Percentiles rank a stretch among this genome's conserved stretches.
phyloP scores from a whole-genome alignment of 345 rosid genomes.

The Turritis glabra region DNA sequence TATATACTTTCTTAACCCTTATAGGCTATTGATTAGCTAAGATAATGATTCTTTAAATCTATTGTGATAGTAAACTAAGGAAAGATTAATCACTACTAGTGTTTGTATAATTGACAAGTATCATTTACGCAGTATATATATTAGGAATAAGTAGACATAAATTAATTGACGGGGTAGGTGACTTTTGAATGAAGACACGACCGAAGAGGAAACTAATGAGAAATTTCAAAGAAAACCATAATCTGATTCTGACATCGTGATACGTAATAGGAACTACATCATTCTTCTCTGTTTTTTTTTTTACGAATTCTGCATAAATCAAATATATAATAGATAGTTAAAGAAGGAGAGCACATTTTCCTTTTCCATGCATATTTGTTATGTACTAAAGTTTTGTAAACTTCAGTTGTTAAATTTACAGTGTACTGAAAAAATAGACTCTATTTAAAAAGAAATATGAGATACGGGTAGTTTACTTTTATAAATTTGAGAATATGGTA shows the following conservation, averaged over 20 bases:
- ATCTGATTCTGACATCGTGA: conserved; percentile 7
- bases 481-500: too few species aligned
- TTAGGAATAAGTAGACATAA: conserved; percentile 10
- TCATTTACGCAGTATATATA: background rate
- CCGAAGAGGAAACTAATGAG: conserved; percentile 17
- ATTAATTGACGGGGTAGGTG: conserved; percentile 23
- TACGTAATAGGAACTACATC: background rate
- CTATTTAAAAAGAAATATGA: too few species aligned
- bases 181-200: conserved; percentile 26
- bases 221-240: conserved; percentile 8
- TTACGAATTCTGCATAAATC: background rate
- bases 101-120: background rate
- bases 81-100: background rate
- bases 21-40: background rate
- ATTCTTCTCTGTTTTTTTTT: background rate
- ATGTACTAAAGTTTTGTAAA: background rate
- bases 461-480: too few species aligned
- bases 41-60: background rate
- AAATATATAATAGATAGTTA: background rate
- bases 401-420: too few species aligned
- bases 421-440: too few species aligned
- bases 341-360: background rate
- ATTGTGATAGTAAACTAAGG: background rate
- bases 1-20: background rate
- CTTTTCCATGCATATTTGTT: background rate